phyloP scores from a whole-genome alignment of 2,329 filamentous ascomycete species.

The Hypocrella siamensis region DNA sequence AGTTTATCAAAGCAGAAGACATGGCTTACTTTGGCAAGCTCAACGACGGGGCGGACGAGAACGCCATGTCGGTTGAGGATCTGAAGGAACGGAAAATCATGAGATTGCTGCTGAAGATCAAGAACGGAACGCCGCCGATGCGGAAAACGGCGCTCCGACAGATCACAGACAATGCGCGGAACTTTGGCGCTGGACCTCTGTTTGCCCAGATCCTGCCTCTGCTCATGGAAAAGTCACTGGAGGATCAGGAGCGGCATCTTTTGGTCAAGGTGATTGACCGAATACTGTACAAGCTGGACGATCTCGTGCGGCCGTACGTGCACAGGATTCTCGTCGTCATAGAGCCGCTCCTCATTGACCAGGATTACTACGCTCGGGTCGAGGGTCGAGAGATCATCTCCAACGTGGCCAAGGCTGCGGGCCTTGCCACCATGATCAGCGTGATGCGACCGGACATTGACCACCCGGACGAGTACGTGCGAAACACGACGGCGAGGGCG shows the following conservation, averaged over 20 bases:
- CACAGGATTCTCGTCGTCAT: slow-evolving; percentile 99
- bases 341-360: slow-evolving; percentile 95
- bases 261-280: slow-evolving; percentile 98
- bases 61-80: slow-evolving; percentile 80
- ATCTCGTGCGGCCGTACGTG: slow-evolving; percentile 87
- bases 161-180: slow-evolving; percentile 90
- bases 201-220: slow-evolving; percentile 96
- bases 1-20: slow-evolving; percentile 97
- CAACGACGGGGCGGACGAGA: slow-evolving; percentile 86
- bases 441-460: slow-evolving; percentile 99
- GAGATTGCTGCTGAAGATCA: slow-evolving; percentile 90
- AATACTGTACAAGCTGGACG: slow-evolving; percentile 95
- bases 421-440: slow-evolving; percentile 96
- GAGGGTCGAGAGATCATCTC: slow-evolving; percentile 98
- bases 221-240: slow-evolving; percentile 94
- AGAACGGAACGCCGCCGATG: slow-evolving; percentile 98
- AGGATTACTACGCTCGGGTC: slow-evolving; percentile 97
- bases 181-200: slow-evolving; percentile 83
- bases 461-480: slow-evolving; percentile 93
- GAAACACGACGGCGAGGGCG: slow-evolving; percentile 91
- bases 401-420: slow-evolving; percentile 90
- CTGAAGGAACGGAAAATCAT: slow-evolving; percentile 98
- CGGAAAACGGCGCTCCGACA: slow-evolving; percentile 94
- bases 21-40: slow-evolving; percentile 98
- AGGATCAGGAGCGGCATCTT: slow-evolving; percentile 95